Conservation (phyloP, 176 grass and related monocot genomes). For the Calamus simplicifolius region DNA sequence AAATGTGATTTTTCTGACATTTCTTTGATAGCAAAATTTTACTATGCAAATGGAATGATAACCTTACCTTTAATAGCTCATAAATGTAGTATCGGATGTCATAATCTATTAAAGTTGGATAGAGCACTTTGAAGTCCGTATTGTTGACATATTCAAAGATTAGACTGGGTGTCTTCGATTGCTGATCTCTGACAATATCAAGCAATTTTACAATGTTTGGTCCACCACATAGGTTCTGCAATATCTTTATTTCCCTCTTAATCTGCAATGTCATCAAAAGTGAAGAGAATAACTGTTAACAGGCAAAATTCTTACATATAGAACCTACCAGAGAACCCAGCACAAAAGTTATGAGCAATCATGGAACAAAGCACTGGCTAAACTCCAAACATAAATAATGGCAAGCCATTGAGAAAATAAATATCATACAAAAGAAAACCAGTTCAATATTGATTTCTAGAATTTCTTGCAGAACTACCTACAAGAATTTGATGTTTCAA, state of each 20-base stretch:
- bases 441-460: too few species aligned
- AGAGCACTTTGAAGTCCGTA: conserved; percentile 95
- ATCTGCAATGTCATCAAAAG: conserved; percentile 30
- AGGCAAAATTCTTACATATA: too few species aligned
- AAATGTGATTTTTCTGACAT: neutral
- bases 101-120: conserved; percentile 68
- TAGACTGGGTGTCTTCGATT: conserved; percentile 88
- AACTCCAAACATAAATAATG: too few species aligned
- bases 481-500: too few species aligned
- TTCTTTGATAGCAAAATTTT: neutral
- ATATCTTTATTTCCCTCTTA: conserved; percentile 99
- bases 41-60: conserved; percentile 8
- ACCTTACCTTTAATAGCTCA: conserved; percentile 78
- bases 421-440: too few species aligned
- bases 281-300: neutral
- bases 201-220: conserved; percentile 86
- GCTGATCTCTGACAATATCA: conserved; percentile 89
- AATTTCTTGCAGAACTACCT: too few species aligned
- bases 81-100: conserved; percentile 96
- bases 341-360: too few species aligned
- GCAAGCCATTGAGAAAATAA: too few species aligned
- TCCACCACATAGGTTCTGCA: conserved; percentile 93
- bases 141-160: conserved; percentile 96
- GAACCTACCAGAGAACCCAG: too few species aligned
- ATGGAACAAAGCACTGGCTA: too few species aligned